These are phyloP conservation scores for Ganoderma lingzhi DNA, from an alignment of 1,284 basidiomycete genomes.

Conservation along the genomic window DNA sequence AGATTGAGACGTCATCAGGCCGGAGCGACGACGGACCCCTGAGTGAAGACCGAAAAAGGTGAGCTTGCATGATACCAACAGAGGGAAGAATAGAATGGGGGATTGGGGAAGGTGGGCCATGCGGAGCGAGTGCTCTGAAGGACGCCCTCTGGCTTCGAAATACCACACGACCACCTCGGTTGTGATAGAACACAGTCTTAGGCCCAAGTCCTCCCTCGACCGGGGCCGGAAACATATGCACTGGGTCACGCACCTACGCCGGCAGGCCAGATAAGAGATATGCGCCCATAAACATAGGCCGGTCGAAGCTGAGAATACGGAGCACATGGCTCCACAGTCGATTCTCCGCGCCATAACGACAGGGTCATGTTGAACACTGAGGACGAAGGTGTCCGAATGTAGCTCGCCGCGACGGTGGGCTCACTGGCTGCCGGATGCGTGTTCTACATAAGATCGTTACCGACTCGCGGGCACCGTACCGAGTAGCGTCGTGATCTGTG, in stretches of 20 bases:
- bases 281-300: not conserved
- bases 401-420: not conserved
- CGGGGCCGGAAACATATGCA: slow-evolving; percentile 6
- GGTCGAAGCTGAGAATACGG: not conserved
- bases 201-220: slow-evolving; percentile 1
- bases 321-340: not conserved
- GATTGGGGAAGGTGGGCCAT: not conserved
- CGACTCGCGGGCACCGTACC: not conserved
- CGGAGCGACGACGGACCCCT: not conserved
- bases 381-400: not conserved
- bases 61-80: slow-evolving; percentile 2
- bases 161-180: slow-evolving; percentile 2
- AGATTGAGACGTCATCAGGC: not conserved
- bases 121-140: not conserved
- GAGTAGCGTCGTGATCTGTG: not conserved
- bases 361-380: not conserved
- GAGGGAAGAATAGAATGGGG: not conserved
- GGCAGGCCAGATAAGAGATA: slow-evolving; percentile 5
- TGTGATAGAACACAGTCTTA: not conserved
- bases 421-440: not conserved
- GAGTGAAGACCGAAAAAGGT: not conserved
- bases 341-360: not conserved
- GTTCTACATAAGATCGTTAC: not conserved
- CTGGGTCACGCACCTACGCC: slow-evolving; percentile 1
- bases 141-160: not conserved